These are phyloP conservation scores for Truncatella angustata DNA, from an alignment of 2,329 filamentous ascomycete species.

Conservation along the genomic window DNA sequence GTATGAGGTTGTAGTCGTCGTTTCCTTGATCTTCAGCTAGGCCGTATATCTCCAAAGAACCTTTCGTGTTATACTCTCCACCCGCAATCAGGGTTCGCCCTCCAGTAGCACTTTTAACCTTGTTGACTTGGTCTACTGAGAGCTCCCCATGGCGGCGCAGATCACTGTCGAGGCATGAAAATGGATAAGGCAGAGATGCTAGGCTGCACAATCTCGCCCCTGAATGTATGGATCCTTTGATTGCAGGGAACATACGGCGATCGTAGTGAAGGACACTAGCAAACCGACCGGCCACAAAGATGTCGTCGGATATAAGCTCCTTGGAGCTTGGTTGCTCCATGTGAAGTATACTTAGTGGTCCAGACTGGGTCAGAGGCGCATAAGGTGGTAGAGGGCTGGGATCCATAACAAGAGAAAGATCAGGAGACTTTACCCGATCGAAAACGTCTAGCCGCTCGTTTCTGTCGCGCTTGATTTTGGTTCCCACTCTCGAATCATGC, in stretches of 20 bases:
- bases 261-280: constrained; percentile 88
- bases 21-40: constrained; percentile 35
- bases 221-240: constrained; percentile 78
- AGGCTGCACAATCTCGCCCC: constrained; percentile 77
- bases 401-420: constrained; percentile 45
- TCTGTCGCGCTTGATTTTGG: constrained; percentile 27
- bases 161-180: constrained; percentile 61
- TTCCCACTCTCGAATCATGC: constrained; percentile 66
- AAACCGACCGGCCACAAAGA: constrained; percentile 87
- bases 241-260: constrained; percentile 75
- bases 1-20: constrained; percentile 28
- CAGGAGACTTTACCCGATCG: constrained; percentile 22
- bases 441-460: constrained; percentile 36
- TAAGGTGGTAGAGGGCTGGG: constrained; percentile 55
- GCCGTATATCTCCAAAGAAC: constrained; percentile 84
- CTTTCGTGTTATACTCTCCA: constrained; percentile 89
- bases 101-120: constrained; percentile 48
- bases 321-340: constrained; percentile 55
- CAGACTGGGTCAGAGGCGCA: constrained; percentile 74
- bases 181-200: constrained; percentile 66
- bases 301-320: constrained; percentile 66
- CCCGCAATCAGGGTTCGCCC: constrained; percentile 74
- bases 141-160: constrained; percentile 54
- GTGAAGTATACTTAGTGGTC: constrained; percentile 80
- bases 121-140: constrained; percentile 51